phyloP scores from a whole-genome alignment of 106 monocot species.

The Dendrobium catenatum region DNA sequence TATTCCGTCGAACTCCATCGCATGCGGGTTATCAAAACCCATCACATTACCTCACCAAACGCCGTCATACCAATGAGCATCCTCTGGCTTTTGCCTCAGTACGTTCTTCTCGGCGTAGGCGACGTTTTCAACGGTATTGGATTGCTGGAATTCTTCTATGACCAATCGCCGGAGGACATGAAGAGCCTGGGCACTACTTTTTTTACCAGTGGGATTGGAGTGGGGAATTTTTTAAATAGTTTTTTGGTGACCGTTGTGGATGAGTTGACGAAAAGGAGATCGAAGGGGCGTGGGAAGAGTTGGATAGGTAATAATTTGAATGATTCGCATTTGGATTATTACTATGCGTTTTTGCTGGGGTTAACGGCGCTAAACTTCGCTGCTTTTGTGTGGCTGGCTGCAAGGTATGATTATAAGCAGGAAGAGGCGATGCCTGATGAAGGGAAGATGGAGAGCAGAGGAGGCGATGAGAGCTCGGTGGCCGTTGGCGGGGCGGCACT shows the following conservation, averaged over 20 bases:
- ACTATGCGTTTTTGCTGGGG: constrained; percentile 47
- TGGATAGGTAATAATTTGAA: constrained; percentile 75
- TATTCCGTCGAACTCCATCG: constrained; percentile 35
- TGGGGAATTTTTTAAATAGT: constrained; percentile 65
- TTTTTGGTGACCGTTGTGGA: constrained; percentile 53
- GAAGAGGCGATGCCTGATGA: constrained; percentile 18
- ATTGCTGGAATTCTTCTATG: constrained; percentile 77
- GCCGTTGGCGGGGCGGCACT: no score
- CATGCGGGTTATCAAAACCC: constrained; percentile 17
- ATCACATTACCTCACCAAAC: background rate
- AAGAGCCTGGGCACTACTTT: constrained; percentile 69
- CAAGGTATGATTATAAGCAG: constrained; percentile 54
- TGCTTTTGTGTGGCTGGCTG: constrained; percentile 37
- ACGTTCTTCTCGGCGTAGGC: constrained; percentile 49
- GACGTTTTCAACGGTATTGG: constrained; percentile 63
- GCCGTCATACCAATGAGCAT: constrained; percentile 63
- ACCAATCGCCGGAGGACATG: constrained; percentile 78
- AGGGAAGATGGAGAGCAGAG: constrained; percentile 23
- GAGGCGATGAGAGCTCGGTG: no score
- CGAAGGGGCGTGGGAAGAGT: constrained; percentile 30
- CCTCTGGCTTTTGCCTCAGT: constrained; percentile 72
- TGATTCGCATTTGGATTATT: constrained; percentile 62
- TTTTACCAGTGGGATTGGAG: constrained; percentile 51
- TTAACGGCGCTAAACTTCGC: constrained; percentile 35
- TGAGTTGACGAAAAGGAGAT: constrained; percentile 19